A percentile compares a stretch with the other conserved stretches of the same genome.
These are phyloP conservation scores for Aspergillus thermomutatus DNA, from an alignment of 2,329 filamentous ascomycete species.

Conservation along the genomic window DNA sequence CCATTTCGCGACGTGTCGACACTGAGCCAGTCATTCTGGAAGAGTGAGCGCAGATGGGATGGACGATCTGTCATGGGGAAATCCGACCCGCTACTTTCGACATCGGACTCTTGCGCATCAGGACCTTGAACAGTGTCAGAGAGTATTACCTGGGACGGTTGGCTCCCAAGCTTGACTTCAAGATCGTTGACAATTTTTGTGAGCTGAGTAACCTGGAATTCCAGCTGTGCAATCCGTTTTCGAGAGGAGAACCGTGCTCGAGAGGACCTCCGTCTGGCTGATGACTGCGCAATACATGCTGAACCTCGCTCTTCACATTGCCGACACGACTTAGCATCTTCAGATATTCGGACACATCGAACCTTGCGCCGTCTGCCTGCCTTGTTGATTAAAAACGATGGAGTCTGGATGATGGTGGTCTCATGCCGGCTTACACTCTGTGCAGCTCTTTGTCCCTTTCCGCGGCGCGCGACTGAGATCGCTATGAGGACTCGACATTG, in stretches of 20 bases:
- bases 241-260: slow-evolving; percentile 13
- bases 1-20: slow-evolving; percentile 7
- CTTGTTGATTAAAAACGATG: background rate
- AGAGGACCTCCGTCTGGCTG: slow-evolving; percentile 3
- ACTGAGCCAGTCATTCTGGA: slow-evolving; percentile 19
- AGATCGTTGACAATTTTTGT: slow-evolving; percentile 10
- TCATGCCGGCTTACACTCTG: slow-evolving; percentile 14
- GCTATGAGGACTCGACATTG: slow-evolving; percentile 7
- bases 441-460: slow-evolving; percentile 19
- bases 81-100: slow-evolving; percentile 12
- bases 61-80: slow-evolving; percentile 8
- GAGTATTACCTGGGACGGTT: background rate
- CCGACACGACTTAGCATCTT: slow-evolving; percentile 13
- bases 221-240: slow-evolving; percentile 16
- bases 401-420: background rate
- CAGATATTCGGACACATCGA: slow-evolving; percentile 14
- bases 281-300: slow-evolving; percentile 12
- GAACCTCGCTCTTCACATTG: slow-evolving; percentile 16
- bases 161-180: slow-evolving; percentile 9
- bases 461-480: background rate
- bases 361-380: slow-evolving; percentile 18
- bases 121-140: background rate
- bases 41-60: slow-evolving; percentile 14
- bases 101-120: slow-evolving; percentile 9
- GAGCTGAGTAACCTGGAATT: slow-evolving; percentile 12